These are phyloP conservation scores for Venustampulla echinocandica DNA, from an alignment of 495 filamentous ascomycete species.

Conservation along the genomic window DNA sequence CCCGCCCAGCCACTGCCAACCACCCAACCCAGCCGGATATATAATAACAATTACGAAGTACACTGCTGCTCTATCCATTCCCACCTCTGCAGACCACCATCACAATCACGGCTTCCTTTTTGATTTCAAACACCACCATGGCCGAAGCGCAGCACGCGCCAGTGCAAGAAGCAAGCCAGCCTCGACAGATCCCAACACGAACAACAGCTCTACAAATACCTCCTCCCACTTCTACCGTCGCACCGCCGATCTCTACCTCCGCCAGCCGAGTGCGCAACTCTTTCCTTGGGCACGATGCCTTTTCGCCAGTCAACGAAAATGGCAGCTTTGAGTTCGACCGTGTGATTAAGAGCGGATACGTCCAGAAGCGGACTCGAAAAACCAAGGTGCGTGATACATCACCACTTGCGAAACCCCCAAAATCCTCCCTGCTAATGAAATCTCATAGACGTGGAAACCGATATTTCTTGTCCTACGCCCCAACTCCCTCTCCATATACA, in stretches of 20 bases:
- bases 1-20: too few species aligned
- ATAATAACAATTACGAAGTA: too few species aligned
- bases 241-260: conserved; percentile 14
- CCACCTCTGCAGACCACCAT: neutral
- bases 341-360: conserved; percentile 77
- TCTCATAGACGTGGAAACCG: conserved; percentile 73
- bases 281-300: conserved; percentile 51
- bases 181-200: conserved; percentile 20
- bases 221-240: conserved; percentile 8
- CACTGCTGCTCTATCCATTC: neutral
- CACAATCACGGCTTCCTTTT: neutral
- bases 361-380: conserved; percentile 81
- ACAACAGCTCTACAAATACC: conserved; percentile 14
- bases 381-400: too few species aligned
- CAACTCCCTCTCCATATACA: conserved; percentile 92
- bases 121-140: conserved; percentile 16
- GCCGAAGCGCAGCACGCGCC: conserved; percentile 12
- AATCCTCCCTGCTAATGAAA: conserved; percentile 29
- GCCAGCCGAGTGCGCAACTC: conserved; percentile 31
- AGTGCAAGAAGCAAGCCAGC: conserved; percentile 14
- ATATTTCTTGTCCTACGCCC: conserved; percentile 87
- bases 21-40: too few species aligned
- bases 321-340: conserved; percentile 93
- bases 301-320: conserved; percentile 84
- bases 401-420: too few species aligned